Percentiles rank a stretch among this genome's conserved stretches.
phyloP scores from a whole-genome alignment of 352 stramenopile genomes.

The Phytophthora aleatoria region DNA sequence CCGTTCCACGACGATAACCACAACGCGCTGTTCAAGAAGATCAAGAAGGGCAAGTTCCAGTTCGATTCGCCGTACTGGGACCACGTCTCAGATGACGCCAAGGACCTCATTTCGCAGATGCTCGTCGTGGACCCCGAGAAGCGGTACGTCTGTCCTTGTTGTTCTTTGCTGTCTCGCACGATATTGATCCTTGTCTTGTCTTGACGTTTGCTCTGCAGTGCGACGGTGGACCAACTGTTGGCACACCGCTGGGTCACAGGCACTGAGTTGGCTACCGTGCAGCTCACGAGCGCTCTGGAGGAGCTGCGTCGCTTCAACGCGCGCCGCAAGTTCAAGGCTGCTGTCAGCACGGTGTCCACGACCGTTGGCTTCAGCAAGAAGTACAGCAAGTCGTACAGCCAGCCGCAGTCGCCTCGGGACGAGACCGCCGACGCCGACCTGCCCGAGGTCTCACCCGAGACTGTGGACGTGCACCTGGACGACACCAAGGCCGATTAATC shows the following conservation, averaged over 20 bases:
- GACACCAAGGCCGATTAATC: constrained; percentile 29
- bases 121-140: constrained; percentile 91
- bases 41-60: constrained; percentile 94
- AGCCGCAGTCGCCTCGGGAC: constrained; percentile 37
- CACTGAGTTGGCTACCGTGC: constrained; percentile 82
- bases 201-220: constrained; percentile 39
- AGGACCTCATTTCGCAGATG: constrained; percentile 94
- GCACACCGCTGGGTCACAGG: constrained; percentile 91
- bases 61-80: constrained; percentile 97
- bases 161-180: not conserved
- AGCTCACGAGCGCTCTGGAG: constrained; percentile 92
- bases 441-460: constrained; percentile 28
- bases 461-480: constrained; percentile 35
- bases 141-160: constrained; percentile 44
- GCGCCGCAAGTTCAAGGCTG: constrained; percentile 94
- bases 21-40: constrained; percentile 94
- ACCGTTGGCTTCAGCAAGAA: constrained; percentile 78
- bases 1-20: constrained; percentile 94
- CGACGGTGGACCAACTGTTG: constrained; percentile 85
- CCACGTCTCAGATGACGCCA: constrained; percentile 92
- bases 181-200: constrained; percentile 3
- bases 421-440: constrained; percentile 18
- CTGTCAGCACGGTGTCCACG: constrained; percentile 87
- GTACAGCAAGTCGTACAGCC: constrained; percentile 65
- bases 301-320: constrained; percentile 95